Base-by-base conservation (phyloP, 2,329 filamentous ascomycete species). In the Trichoderma lentiforme region DNA sequence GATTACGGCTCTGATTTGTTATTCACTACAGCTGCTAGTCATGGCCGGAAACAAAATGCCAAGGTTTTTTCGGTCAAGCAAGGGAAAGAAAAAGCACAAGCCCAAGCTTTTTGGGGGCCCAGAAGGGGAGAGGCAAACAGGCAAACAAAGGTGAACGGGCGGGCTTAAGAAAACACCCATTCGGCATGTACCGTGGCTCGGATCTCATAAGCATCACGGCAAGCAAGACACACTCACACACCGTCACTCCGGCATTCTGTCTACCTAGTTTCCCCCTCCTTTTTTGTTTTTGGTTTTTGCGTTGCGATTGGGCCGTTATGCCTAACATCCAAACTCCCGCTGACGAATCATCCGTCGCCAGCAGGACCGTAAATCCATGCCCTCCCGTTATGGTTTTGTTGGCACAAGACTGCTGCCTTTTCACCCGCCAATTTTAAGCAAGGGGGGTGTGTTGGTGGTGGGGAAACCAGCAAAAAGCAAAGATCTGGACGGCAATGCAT, bases 331-430 rank as follows among this genome's bases (percentile, higher is more conserved):
- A 18, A 51, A 43, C 39, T 24, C 14, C 14, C 57, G 68, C 68
- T 56, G 68, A 47, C 68, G 68, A 71, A 71, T 71, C 68, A 71
- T 18, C 34, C 30, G 14, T 4, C 32, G 60, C 60, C 68, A 71
- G 68, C 47, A 64, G 9, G 14, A 39, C 36, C 36, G 36, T 39
- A 24, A 65, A 18, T 21, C 61, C 39, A 30, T 26, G 3, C 63
- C n/a, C n/a, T 56, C 26, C 47, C 43, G 30, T 15, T 56, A 36
- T 34, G 47, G 34, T 39, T 39, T 26, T 39, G 21, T 14, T 62
- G 62, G 43, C 62, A 53, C 47, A 64, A 64, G 47, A 18, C n/a
- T 26, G 24, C 61, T 47, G 8, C 61, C 28, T 24, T 51, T 66
- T 53, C 47, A 21, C 21, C 47, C 47, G 47, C 47, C 47, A 53